Percentiles rank a stretch among this genome's conserved stretches.
Conservation (phyloP, 1,284 basidiomycete genomes). For the Boletus austroedulis region DNA sequence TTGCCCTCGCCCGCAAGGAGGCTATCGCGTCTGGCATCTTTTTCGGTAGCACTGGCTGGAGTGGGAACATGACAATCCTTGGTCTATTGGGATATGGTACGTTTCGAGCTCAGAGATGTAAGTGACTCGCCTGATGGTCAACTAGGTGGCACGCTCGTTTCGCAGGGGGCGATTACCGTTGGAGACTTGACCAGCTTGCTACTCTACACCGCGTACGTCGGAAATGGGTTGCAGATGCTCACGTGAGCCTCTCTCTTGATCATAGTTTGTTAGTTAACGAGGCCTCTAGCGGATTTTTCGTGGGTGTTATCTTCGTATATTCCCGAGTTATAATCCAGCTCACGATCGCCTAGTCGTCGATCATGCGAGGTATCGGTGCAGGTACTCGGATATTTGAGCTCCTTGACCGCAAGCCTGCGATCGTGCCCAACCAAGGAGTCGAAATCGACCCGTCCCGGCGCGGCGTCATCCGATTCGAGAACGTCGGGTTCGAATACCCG, state of each 20-base stretch:
- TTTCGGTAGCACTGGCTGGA: slow-evolving; percentile 91
- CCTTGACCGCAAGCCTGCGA: slow-evolving; percentile 75
- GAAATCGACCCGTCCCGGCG: slow-evolving; percentile 52
- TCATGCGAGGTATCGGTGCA: slow-evolving; percentile 91
- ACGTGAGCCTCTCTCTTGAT: slow-evolving; percentile 51
- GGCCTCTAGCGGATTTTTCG: slow-evolving; percentile 38
- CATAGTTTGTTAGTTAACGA: slow-evolving; percentile 1
- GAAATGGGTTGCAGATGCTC: slow-evolving; percentile 75
- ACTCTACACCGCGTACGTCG: slow-evolving; percentile 91
- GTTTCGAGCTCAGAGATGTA: neutral
- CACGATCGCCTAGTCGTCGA: slow-evolving; percentile 54
- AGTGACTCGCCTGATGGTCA: neutral
- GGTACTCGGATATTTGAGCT: slow-evolving; percentile 92
- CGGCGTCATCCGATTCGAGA: slow-evolving; percentile 74
- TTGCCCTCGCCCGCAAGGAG: slow-evolving; percentile 81
- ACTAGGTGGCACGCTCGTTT: slow-evolving; percentile 86
- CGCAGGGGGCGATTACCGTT: slow-evolving; percentile 82
- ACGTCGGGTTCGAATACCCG: slow-evolving; percentile 85
- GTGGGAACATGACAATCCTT: slow-evolving; percentile 90
- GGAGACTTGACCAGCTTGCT: slow-evolving; percentile 89
- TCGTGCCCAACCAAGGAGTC: slow-evolving; percentile 63
- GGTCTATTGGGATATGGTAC: slow-evolving; percentile 88
- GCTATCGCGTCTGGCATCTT: slow-evolving; percentile 90
- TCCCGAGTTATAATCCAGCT: neutral
- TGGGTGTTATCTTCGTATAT: slow-evolving; percentile 26